Conservation (phyloP, 1,284 basidiomycete species). For the Melampsora abietis-canadensis region DNA sequence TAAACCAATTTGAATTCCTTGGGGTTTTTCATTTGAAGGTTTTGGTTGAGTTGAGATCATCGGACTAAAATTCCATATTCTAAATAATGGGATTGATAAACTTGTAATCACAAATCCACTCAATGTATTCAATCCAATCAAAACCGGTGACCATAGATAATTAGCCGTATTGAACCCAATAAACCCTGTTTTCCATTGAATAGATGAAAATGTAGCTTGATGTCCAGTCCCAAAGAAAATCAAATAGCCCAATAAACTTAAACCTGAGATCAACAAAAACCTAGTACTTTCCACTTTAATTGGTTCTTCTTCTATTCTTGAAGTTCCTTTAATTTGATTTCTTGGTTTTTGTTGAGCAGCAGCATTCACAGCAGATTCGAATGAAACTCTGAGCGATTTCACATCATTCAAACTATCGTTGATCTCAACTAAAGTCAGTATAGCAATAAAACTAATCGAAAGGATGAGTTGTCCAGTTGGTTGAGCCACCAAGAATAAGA, state of each 20-base stretch:
- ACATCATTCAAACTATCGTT: constrained; percentile 75
- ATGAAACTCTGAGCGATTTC: constrained; percentile 56
- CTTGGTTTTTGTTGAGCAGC: constrained; percentile 45
- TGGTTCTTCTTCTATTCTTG: constrained; percentile 52
- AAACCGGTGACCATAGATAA: constrained; percentile 72
- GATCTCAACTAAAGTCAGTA: constrained; percentile 71
- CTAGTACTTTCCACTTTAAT: constrained; percentile 54
- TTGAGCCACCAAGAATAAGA: constrained; percentile 68
- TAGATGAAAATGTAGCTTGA: constrained; percentile 78
- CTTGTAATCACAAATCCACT: constrained; percentile 67
- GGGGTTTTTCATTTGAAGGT: constrained; percentile 43
- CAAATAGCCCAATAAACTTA: constrained; percentile 72
- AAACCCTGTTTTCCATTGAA: constrained; percentile 96
- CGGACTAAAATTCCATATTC: constrained; percentile 82
- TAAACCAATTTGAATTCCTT: constrained; percentile 50
- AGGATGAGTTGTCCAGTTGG: constrained; percentile 78
- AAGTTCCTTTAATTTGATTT: not conserved
- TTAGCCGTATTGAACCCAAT: constrained; percentile 65
- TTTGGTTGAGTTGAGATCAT: constrained; percentile 43
- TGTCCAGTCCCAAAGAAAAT: constrained; percentile 87
- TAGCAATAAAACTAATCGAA: constrained; percentile 62
- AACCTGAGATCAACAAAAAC: constrained; percentile 68
- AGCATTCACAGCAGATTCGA: constrained; percentile 28
- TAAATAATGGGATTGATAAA: constrained; percentile 68
- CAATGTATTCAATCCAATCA: constrained; percentile 77